Base-by-base conservation (phyloP, 1,139 yeast genomes). In the Diutina scorzettiae region DNA sequence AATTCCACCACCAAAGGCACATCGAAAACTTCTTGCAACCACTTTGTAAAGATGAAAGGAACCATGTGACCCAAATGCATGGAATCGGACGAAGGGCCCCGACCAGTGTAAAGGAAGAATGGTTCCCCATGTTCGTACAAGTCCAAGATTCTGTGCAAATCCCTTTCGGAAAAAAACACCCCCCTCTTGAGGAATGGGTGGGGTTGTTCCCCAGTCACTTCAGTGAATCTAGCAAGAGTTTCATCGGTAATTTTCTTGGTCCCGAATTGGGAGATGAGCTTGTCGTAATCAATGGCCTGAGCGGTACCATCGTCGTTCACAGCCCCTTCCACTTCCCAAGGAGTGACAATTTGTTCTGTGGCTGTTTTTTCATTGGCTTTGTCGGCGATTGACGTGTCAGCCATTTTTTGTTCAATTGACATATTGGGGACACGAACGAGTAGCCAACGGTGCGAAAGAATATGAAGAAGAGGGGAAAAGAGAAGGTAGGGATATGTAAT, bases 261-360 rank as follows among this genome's bases (percentile, higher is more conserved):
- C 49, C 99, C 99, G 56, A 91, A 91, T 58, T 84, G 86, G 49
- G 70, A 67, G 52, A 86, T 82, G 52, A 91, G 71, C 62, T 85
- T 85, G 48, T 83, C 91, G 61, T 91, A 91, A 63, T 91, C 96
- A 50, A 91, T 89, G 28, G 79, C 89, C 58, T 82, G 87, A 18
- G 83, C 76, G 55, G 81, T 69, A 41, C 99, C 99, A 23, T 49
- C 46, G 42, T 85, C 95, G n/a, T n/a, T n/a, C 40, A 89, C 94
- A 3, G 97, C 98, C 47, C 98, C 99, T 62, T 85, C 96, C 23
- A 93, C 99, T 58, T 91, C 97, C 97, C 98, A 91, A 40, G 98
- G 98, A 0, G 98, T 93, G 50, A 93, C 76, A 42, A 69, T 71
- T 59, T 84, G 94, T 44, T 78, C 89, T 40, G 33, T 17, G 8